These are phyloP conservation scores for Pseudophaeomoniella oleicola DNA, from an alignment of 2,329 filamentous ascomycete species.

Conservation along the genomic window DNA sequence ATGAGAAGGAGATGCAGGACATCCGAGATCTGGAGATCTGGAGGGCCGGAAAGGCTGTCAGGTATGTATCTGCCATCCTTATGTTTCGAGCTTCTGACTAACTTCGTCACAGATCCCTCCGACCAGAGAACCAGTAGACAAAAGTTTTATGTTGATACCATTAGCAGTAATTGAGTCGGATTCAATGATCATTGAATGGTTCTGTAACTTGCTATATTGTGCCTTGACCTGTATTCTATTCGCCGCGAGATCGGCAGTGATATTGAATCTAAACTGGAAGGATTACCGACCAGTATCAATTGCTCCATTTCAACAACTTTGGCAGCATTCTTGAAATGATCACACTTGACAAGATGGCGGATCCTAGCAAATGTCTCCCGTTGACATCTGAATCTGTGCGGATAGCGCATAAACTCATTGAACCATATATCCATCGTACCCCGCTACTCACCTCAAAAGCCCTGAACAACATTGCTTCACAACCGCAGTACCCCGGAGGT, in stretches of 20 bases:
- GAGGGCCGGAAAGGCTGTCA: conserved; percentile 94
- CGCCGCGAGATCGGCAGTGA: too few species aligned
- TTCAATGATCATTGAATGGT: too few species aligned
- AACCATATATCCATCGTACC: conserved; percentile 64
- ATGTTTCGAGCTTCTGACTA: conserved; percentile 11
- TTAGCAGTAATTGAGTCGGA: too few species aligned
- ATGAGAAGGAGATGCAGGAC: conserved; percentile 96
- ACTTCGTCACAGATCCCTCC: conserved; percentile 44
- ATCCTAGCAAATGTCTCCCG: conserved; percentile 35
- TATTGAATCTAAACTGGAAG: too few species aligned
- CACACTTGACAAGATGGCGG: conserved; percentile 23
- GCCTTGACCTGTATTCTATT: too few species aligned
- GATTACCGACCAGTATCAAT: not conserved
- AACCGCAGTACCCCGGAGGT: conserved; percentile 23
- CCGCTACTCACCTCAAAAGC: conserved; percentile 70
- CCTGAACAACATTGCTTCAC: conserved; percentile 60
- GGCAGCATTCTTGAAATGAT: not conserved
- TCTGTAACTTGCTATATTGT: too few species aligned
- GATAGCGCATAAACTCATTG: conserved; percentile 58
- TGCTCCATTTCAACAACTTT: not conserved
- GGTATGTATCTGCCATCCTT: conserved; percentile 33
- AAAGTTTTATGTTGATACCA: not conserved
- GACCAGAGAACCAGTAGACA: conserved; percentile 62
- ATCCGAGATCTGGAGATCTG: conserved; percentile 98
- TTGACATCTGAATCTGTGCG: conserved; percentile 60